Evolutionary conservation across 352 stramenopile species (phyloP), one percentile per base, ranked within the genome.

Genomic region (Phytophthora sansomeana): DNA sequence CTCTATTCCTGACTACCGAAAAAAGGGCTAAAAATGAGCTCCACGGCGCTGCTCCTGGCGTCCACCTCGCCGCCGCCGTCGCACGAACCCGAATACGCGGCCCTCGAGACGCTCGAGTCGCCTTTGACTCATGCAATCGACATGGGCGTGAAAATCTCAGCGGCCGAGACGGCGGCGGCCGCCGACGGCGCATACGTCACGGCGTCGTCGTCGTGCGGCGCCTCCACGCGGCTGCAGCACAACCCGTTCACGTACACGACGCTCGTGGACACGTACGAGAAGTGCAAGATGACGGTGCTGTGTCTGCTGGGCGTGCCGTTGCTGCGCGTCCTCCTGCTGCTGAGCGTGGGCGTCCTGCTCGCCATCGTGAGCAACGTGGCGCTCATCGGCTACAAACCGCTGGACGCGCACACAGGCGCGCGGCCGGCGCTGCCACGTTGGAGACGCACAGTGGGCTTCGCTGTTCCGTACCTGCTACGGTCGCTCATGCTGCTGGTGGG

Each of bases 201-300:
- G 0, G 60, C 67, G 6, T 70, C 67, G 14, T 70, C 67, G 8
- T 67, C 54, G 10, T 70, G 54, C 38, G 53, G 47, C 0, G 43
- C 50, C 4, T 58, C 55, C 2, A 13, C 56, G 6, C 43, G 35
- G 0, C 13, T 58, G 36, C 58, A 63, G 62, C 57, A 64, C 43
- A 92, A 91, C 48, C 81, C 83, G 36, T 92, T 92, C 71, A 74
- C 66, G 28, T 89, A 92, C 67, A 67, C 75, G 17, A 79, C 79
- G 17, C 81, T 65, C 14, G 74, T 87, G 50, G 75, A 84, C 58
- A 62, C 55, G 47, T 89, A 89, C 73, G 83, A 92, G 56, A 73
- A 56, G 36, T 28, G 67, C 68, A 92, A 92, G 76, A 89, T 87
- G 56, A 46, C 63, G 5, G 7, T 83, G 10, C 52, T 89, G 53